Evolutionary conservation across 2,329 filamentous ascomycete genomes (phyloP).

Genomic region (Albifimbria verrucaria): DNA sequence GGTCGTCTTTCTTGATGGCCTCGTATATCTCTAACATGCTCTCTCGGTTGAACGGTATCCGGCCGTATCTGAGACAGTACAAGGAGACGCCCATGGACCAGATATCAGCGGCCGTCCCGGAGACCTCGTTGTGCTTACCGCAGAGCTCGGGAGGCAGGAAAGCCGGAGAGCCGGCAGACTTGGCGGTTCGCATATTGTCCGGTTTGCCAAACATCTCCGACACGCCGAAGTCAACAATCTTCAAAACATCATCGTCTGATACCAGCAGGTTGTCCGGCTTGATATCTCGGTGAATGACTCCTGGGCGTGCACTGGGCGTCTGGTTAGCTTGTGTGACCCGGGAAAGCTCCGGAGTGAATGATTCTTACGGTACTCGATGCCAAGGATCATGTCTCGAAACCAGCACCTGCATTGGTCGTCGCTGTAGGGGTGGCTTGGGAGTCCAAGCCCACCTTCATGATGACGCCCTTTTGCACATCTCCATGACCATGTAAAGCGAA

Average conservation of each 20-base stretch:
- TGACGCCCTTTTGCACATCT: constrained; percentile 98
- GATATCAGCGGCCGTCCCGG: constrained; percentile 86
- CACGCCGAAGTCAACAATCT: constrained; percentile 98
- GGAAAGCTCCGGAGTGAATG: not conserved
- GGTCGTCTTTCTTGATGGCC: constrained; percentile 71
- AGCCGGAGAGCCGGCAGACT: constrained; percentile 90
- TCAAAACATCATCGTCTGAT: constrained; percentile 87
- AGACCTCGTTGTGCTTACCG: constrained; percentile 80
- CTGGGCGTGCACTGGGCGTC: constrained; percentile 73
- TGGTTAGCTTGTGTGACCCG: not conserved
- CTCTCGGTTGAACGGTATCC: constrained; percentile 78
- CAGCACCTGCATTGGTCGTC: constrained; percentile 81
- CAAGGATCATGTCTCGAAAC: constrained; percentile 92
- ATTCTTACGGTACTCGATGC: constrained; percentile 80
- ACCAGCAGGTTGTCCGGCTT: constrained; percentile 95
- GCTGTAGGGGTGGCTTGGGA: constrained; percentile 79
- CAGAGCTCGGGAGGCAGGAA: constrained; percentile 94
- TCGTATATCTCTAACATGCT: constrained; percentile 86
- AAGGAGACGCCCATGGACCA: constrained; percentile 98
- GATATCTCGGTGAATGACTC: constrained; percentile 96
- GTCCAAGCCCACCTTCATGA: constrained; percentile 93
- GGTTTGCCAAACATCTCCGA: constrained; percentile 95
- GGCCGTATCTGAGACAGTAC: constrained; percentile 87
- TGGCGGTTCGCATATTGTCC: constrained; percentile 83
- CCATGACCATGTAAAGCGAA: constrained; percentile 96